Evolutionary conservation across 805 yeast species (phyloP).

Genomic region (Suhomyces canberraensis): DNA sequence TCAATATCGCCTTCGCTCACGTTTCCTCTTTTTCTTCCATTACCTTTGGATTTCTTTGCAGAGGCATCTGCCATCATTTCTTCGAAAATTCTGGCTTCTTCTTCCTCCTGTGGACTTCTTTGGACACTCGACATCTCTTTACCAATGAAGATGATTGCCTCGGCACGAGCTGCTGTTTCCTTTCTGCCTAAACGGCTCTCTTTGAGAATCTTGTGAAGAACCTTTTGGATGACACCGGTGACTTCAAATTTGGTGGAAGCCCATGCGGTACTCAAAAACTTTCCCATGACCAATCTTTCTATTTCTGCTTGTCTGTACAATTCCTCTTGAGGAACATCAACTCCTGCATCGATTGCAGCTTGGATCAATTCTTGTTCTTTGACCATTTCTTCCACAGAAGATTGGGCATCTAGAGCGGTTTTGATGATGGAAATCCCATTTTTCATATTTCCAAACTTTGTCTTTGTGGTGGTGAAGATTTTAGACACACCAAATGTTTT

Average conservation of each 20-base stretch:
- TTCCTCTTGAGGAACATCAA: slow-evolving; percentile 32
- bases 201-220: slow-evolving; percentile 46
- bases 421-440: slow-evolving; percentile 80
- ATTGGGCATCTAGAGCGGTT: slow-evolving; percentile 85
- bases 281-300: slow-evolving; percentile 82
- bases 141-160: slow-evolving; percentile 73
- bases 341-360: slow-evolving; percentile 24
- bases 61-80: slow-evolving; percentile 86
- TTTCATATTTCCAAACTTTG: slow-evolving; percentile 78
- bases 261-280: slow-evolving; percentile 93
- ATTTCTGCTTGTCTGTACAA: slow-evolving; percentile 54
- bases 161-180: slow-evolving; percentile 71
- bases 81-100: slow-evolving; percentile 88
- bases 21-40: slow-evolving; percentile 3
- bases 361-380: slow-evolving; percentile 57
- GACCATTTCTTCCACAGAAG: slow-evolving; percentile 62
- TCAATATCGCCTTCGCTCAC: slow-evolving; percentile 20
- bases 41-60: slow-evolving; percentile 43
- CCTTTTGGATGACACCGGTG: slow-evolving; percentile 77
- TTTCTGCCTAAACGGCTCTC: slow-evolving; percentile 62
- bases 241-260: slow-evolving; percentile 87
- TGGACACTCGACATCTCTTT: slow-evolving; percentile 59
- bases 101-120: slow-evolving; percentile 85
- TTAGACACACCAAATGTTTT: slow-evolving; percentile 86
- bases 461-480: slow-evolving; percentile 74